Evolutionary conservation across 2,329 filamentous ascomycete species (phyloP).

Genomic region (Ophiostoma sp.): DNA sequence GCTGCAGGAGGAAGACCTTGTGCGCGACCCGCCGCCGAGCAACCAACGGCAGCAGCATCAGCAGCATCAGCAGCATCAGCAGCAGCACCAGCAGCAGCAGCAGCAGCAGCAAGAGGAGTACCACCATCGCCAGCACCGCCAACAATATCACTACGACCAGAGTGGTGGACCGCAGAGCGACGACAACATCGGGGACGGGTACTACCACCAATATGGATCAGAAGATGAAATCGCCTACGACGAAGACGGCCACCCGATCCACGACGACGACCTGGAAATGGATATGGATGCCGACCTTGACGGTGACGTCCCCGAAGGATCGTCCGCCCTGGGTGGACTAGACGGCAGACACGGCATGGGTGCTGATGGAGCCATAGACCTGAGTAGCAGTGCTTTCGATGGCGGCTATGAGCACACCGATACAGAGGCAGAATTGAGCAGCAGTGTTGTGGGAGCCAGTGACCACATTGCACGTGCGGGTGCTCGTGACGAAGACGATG

Average conservation of each 20-base stretch:
- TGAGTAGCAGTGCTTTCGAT: constrained; percentile 20
- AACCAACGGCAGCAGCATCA: constrained; percentile 14
- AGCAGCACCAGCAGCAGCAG: constrained; percentile 2
- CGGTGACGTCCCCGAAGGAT: constrained; percentile 63
- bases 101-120: constrained; percentile 15
- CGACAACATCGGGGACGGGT: neutral
- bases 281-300: constrained; percentile 66
- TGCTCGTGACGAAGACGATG: neutral
- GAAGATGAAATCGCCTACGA: constrained; percentile 8
- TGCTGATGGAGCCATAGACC: constrained; percentile 19
- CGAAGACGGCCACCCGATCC: constrained; percentile 23
- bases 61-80: neutral
- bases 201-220: constrained; percentile 1
- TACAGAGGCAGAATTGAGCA: constrained; percentile 60
- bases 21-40: constrained; percentile 29
- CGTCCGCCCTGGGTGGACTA: constrained; percentile 33
- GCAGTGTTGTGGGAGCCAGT: constrained; percentile 28
- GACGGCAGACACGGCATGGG: neutral
- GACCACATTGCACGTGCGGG: neutral
- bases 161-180: neutral
- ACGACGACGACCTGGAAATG: constrained; percentile 38
- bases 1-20: constrained; percentile 58
- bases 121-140: neutral
- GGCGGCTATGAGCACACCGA: constrained; percentile 71
- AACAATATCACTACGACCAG: constrained; percentile 15